A percentile compares a stretch with the other conserved stretches of the same genome.
Conservation (phyloP, 2,329 filamentous ascomycete genomes). For the Bipolaris zeicola region DNA sequence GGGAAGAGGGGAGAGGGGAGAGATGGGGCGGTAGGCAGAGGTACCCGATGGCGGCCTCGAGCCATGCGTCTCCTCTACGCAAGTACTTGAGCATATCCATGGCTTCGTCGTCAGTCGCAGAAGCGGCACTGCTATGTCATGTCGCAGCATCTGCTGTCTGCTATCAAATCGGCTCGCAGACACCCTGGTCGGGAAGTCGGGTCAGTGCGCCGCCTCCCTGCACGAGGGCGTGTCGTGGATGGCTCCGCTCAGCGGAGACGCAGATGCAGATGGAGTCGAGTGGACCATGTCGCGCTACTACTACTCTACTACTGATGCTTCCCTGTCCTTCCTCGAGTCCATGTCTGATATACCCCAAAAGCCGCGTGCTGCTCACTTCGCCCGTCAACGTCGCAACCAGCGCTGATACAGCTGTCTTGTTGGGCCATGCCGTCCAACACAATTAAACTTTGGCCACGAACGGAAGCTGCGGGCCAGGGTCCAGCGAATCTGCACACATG, state of each 20-base stretch:
- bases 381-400: background rate
- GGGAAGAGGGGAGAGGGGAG: background rate
- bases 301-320: no score
- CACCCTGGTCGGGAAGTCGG: background rate
- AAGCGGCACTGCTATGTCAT: constrained; percentile 18
- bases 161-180: constrained; percentile 20
- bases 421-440: background rate
- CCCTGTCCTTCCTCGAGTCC: no score
- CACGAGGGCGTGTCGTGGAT: constrained; percentile 17
- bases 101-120: background rate
- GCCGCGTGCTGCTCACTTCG: constrained; percentile 23
- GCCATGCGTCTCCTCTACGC: no score
- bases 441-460: constrained; percentile 15
- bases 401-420: background rate
- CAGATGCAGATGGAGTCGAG: background rate
- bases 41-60: constrained; percentile 2
- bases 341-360: constrained; percentile 21
- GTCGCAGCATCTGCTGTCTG: constrained; percentile 24
- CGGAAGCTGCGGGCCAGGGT: constrained; percentile 30
- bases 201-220: constrained; percentile 24
- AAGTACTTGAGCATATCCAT: no score
- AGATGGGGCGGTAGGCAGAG: background rate
- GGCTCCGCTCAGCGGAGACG: constrained; percentile 30
- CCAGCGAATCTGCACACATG: constrained; percentile 8
- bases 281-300: constrained; percentile 23